Conservation (phyloP, 1,139 yeast species). For the Nadsonia starkeyi-henricii region DNA sequence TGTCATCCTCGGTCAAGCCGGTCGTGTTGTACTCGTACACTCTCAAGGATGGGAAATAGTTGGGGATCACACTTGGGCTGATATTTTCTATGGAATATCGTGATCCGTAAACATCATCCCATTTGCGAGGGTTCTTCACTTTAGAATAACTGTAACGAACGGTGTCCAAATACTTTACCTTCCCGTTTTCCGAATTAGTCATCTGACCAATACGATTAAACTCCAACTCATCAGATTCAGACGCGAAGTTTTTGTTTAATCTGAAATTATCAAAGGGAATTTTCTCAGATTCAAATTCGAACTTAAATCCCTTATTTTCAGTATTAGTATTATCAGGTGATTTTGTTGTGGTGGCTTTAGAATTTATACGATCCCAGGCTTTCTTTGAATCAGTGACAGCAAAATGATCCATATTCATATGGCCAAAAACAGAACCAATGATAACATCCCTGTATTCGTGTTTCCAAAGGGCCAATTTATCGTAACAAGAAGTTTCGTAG, state of each 20-base stretch:
- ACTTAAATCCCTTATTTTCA: neutral
- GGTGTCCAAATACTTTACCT: conserved; percentile 11
- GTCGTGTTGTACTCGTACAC: conserved; percentile 78
- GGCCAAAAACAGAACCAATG: conserved; percentile 74
- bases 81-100: conserved; percentile 60
- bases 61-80: conserved; percentile 68
- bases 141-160: conserved; percentile 8
- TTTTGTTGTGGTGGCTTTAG: neutral
- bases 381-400: conserved; percentile 53
- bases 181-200: conserved; percentile 7
- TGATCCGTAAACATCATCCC: conserved; percentile 25
- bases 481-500: conserved; percentile 54
- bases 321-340: neutral
- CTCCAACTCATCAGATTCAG: conserved; percentile 14
- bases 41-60: conserved; percentile 69
- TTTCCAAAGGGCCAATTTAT: conserved; percentile 64
- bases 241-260: neutral
- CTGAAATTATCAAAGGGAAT: neutral
- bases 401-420: conserved; percentile 81
- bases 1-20: conserved; percentile 25
- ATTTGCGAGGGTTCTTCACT: conserved; percentile 3
- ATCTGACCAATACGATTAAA: conserved; percentile 9
- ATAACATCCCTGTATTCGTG: conserved; percentile 73
- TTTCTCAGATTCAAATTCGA: neutral
- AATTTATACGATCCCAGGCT: neutral